Base-by-base conservation (phyloP, 495 filamentous ascomycete genomes). In the Haplographium delicatum region DNA sequence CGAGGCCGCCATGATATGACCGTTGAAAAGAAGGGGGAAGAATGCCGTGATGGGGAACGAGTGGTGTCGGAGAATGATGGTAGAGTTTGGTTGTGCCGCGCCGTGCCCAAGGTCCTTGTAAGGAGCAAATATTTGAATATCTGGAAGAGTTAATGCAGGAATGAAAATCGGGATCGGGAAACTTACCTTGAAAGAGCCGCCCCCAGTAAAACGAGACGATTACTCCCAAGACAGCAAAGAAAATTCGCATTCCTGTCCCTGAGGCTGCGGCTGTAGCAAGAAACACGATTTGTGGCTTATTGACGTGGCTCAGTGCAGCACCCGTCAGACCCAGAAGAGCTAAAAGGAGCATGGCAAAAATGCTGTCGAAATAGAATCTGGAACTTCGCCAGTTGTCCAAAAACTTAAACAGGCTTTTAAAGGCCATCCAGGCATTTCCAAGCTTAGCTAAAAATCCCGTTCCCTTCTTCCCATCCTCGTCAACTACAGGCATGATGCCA, bases 11-110 rank as follows among this genome's bases (percentile, higher is more conserved):
- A 53, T 54, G 16, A 54, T 26, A 44, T 65, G 60, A 13, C 55
- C 37, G 31, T 48, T 42, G 13, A 50, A 54, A 1, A 60, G 33
- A 10, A 65, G 55, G 2, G 59, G 62, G 1, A 65, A 23, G 33
- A 65, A 39, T 3, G 62, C 62, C 28, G 57, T 60, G n/a, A 65
- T 22, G 7, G 62, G 62, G 42, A 57, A 44, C 10, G 51, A 56
- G 52, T 62, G 60, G 0, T 53, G 40, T 31, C 23, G 43, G 13
- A 60, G 49, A 4, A 62, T 50, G 43, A 65, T 62, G 18, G 59
- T 65, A 5, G 59, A 47, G 37, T 44, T 44, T 5, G 62, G 54
- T 1, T 45, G 31, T 1, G 59, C 44, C 18, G 25, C 19, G 11
- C 51, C 51, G 15, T 30, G 35, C 6, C 34, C 51, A 13, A 49